Percentiles rank a stretch among this genome's conserved stretches.
Evolutionary conservation across 1,284 basidiomycete species (phyloP).

Genomic region (Cutaneotrichosporon cyanovorans): DNA sequence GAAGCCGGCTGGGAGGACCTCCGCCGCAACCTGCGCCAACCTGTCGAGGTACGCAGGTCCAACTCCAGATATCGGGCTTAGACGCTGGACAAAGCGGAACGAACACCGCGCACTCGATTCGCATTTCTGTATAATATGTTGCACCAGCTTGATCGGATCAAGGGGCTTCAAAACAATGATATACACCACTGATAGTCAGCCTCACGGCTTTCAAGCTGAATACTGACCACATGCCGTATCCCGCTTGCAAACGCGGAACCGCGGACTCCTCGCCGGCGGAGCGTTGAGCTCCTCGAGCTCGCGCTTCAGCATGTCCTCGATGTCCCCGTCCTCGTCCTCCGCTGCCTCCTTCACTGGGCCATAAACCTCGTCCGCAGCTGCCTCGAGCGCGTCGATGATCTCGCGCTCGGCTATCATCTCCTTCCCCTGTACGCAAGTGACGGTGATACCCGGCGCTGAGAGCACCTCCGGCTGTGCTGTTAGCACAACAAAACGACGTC

Average conservation of each 20-base stretch:
- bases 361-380: constrained; percentile 38
- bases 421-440: constrained; percentile 33
- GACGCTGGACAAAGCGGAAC: constrained; percentile 32
- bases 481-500: background rate
- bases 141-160: constrained; percentile 23
- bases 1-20: constrained; percentile 10
- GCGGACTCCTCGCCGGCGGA: constrained; percentile 24
- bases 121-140: constrained; percentile 29
- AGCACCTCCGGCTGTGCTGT: constrained; percentile 31
- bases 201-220: too few relatives aligned
- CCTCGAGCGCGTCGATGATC: constrained; percentile 35
- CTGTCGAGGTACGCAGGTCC: constrained; percentile 22
- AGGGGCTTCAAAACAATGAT: constrained; percentile 17
- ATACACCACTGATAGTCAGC: constrained; percentile 26
- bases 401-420: constrained; percentile 37
- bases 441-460: constrained; percentile 28
- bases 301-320: constrained; percentile 35
- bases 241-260: constrained; percentile 29
- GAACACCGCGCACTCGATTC: constrained; percentile 29
- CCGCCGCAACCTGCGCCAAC: constrained; percentile 19
- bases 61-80: constrained; percentile 28
- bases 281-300: constrained; percentile 30
- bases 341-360: constrained; percentile 9
- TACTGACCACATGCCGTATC: constrained; percentile 28
- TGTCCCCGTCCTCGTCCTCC: constrained; percentile 18